Conservation (phyloP, 768 basidiomycete genomes). For the Russula emetica region DNA sequence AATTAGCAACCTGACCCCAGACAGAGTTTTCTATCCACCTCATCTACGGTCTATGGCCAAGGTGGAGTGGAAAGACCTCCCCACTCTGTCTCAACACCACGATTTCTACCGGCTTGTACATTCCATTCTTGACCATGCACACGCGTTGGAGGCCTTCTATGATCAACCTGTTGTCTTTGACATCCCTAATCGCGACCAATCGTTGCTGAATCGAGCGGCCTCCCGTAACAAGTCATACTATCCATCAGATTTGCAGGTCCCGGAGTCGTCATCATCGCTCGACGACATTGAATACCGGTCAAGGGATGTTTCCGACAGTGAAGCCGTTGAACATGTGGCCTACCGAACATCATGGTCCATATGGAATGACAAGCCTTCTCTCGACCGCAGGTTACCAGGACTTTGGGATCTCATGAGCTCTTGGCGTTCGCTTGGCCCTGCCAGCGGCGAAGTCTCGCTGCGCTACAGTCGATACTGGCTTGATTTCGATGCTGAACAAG, state of each 20-base stretch:
- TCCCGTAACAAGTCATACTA: constrained; percentile 6
- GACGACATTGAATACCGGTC: constrained; percentile 8
- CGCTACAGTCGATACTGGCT: constrained; percentile 20
- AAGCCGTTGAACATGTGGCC: neutral
- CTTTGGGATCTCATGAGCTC: constrained; percentile 3
- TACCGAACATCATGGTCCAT: constrained; percentile 10
- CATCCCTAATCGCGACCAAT: neutral
- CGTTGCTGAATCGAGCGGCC: constrained; percentile 3
- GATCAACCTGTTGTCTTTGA: neutral
- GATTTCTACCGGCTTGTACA: neutral
- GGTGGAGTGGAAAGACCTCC: constrained; percentile 8
- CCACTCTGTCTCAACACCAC: constrained; percentile 15
- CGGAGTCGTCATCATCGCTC: neutral
- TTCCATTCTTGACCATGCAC: constrained; percentile 9
- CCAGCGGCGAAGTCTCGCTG: neutral
- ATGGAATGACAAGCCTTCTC: neutral
- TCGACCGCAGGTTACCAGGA: neutral
- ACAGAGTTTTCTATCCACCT: constrained; percentile 12
- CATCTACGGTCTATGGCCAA: constrained; percentile 12
- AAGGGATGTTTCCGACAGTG: neutral
- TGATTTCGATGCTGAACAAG: constrained; percentile 4
- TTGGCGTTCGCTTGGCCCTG: constrained; percentile 1
- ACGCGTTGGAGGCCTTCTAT: constrained; percentile 5
- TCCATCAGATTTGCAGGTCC: neutral
- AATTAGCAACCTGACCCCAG: constrained; percentile 6